Base-by-base conservation (phyloP, 164 flowering plant genomes). In the Santalum album region DNA sequence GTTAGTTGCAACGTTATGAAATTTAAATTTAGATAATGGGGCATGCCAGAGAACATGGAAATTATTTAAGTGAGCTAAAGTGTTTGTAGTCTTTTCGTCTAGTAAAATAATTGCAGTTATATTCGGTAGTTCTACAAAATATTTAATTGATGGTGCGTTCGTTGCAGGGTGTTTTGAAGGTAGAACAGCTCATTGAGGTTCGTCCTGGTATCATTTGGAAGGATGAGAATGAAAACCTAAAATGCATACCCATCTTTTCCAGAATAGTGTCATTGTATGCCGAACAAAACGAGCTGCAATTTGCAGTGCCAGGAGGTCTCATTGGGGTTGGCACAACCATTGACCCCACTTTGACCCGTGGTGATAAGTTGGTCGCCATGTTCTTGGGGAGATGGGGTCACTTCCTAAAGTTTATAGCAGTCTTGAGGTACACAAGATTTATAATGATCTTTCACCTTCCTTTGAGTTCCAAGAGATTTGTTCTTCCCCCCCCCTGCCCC, bases 321-420 rank as follows among this genome's bases (percentile, higher is more conserved):
- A 91, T 91, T 59, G 98, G 98, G 12, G 98, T 91, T 62, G 98
- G 98, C 1, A 91, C 96, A 23, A 88, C 98, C 7, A 84, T 87
- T 91, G 96, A 87, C 43, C 96, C 96, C 12, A 87, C 86, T 22
- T 63, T 84, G 56, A 91, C 96, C 6, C 96, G 96, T 71, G 98
- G 95, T 72, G 98, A 91, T 81, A 70, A 92, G 66, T 64, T 91
- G 76, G 98, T 91, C 11, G 98, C 21, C 98, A 91, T 71, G 98
- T 91, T 59, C 92, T 91, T 57, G 98, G 98, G 22, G 98, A 86
- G 62, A 92, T 91, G 61, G 95, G 90, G 3, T 88, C 96, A 36
- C 90, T 91, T 16, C 98, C 98, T 48, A 88, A 88, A 34, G 86
- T 91, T 34, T 91, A 65, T 69, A 95, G 80, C 43, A 96, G 86